Percentiles rank a stretch among this genome's conserved stretches.
phyloP scores from a whole-genome alignment of 331 rosid genomes.

The Rhamnella rubrinervis region DNA sequence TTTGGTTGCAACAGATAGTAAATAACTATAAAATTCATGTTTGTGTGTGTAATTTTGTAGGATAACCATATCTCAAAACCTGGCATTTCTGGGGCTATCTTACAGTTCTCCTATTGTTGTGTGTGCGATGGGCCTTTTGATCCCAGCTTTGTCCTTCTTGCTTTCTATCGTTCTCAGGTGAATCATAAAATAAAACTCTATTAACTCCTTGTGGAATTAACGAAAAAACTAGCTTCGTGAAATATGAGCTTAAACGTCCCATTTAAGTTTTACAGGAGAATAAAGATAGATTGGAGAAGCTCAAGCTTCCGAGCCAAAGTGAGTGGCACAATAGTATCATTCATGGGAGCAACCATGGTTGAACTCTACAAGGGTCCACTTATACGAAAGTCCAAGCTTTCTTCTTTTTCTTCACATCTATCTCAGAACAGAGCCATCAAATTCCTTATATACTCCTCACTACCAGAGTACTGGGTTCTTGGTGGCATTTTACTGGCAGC shows the following conservation, averaged over 20 bases:
- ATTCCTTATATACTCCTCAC: conserved; percentile 50
- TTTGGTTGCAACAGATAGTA: no score
- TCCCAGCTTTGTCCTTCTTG: conserved; percentile 58
- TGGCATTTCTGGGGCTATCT: conserved; percentile 58
- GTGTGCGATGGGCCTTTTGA: conserved; percentile 67
- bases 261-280: conserved; percentile 29
- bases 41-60: conserved; percentile 38
- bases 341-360: conserved; percentile 53
- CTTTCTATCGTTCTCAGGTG: conserved; percentile 58
- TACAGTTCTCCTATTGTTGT: conserved; percentile 77
- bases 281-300: conserved; percentile 41
- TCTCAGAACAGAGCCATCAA: conserved; percentile 21
- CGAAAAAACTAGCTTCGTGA: no score
- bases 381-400: conserved; percentile 28
- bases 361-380: conserved; percentile 63
- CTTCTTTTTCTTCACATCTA: conserved; percentile 39
- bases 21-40: neutral
- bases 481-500: conserved; percentile 68
- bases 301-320: conserved; percentile 42
- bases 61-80: conserved; percentile 61
- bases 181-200: no score
- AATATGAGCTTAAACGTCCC: no score
- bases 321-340: conserved; percentile 51
- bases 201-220: no score
- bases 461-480: conserved; percentile 63